Percentiles rank a stretch among this genome's conserved stretches.
phyloP scores from a whole-genome alignment of 2,329 filamentous ascomycete genomes.

The Pseudomassariella vexata region DNA sequence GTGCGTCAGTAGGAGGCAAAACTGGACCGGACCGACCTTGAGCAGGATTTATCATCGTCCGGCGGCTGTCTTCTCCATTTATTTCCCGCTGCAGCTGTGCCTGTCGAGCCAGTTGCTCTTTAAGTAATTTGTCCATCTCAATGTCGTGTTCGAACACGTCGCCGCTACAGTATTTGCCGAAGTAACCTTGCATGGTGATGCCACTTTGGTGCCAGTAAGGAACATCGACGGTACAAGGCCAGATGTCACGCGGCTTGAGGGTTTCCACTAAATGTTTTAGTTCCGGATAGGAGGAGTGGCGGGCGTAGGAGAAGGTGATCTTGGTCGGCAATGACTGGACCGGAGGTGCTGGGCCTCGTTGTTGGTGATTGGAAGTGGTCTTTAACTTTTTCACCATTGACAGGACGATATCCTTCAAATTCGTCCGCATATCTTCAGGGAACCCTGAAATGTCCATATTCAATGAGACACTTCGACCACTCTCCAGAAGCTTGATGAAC shows the following conservation, averaged over 20 bases:
- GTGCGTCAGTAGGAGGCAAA: no score
- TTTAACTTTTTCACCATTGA: constrained; percentile 12
- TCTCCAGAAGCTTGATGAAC: constrained; percentile 10
- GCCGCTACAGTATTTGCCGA: constrained; percentile 62
- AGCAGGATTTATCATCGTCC: neutral
- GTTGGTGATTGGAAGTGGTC: constrained; percentile 1
- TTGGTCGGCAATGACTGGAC: constrained; percentile 26
- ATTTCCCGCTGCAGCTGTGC: neutral
- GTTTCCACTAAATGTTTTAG: constrained; percentile 62
- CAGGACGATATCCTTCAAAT: constrained; percentile 16
- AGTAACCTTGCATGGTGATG: constrained; percentile 62
- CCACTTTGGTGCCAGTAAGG: constrained; percentile 54
- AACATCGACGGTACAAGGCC: constrained; percentile 72
- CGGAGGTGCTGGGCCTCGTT: constrained; percentile 8
- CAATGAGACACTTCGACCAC: constrained; percentile 27
- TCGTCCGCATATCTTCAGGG: constrained; percentile 21
- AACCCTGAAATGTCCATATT: constrained; percentile 23
- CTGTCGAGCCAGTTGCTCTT: constrained; percentile 11
- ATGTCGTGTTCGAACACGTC: constrained; percentile 59
- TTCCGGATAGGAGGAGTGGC: constrained; percentile 83
- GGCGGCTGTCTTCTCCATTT: constrained; percentile 1
- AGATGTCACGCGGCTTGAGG: constrained; percentile 70
- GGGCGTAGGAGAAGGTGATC: constrained; percentile 74
- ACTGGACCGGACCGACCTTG: no score
- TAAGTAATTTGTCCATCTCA: constrained; percentile 39